Percentiles rank a stretch among this genome's conserved stretches.
phyloP scores from a whole-genome alignment of 2,329 filamentous ascomycete species.

The Plectosphaerella cucumerina region DNA sequence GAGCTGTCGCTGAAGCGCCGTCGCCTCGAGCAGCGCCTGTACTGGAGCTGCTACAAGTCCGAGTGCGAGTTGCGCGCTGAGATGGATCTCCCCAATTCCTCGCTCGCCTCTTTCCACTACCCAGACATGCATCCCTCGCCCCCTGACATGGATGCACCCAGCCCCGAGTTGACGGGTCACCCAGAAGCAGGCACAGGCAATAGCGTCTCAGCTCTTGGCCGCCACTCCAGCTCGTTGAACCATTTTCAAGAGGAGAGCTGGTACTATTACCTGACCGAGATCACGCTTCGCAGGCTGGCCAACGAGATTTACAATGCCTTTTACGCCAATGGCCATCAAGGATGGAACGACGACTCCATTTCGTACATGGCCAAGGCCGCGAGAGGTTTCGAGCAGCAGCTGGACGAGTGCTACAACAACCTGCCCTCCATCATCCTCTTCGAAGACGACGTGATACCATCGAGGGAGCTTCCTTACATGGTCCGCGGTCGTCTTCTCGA shows the following conservation, averaged over 20 bases:
- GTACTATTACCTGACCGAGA: constrained; percentile 40
- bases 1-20: constrained; percentile 10
- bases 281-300: constrained; percentile 34
- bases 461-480: background rate
- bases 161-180: background rate
- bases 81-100: constrained; percentile 29
- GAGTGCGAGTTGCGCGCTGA: constrained; percentile 36
- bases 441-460: background rate
- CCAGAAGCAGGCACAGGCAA: background rate
- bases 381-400: constrained; percentile 9
- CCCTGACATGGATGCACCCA: constrained; percentile 7
- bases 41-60: constrained; percentile 39
- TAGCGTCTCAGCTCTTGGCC: constrained; percentile 15
- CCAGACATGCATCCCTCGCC: constrained; percentile 24
- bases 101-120: constrained; percentile 27
- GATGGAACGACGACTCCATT: constrained; percentile 12
- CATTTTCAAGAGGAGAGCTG: constrained; percentile 29
- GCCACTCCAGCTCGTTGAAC: background rate
- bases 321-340: constrained; percentile 12
- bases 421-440: background rate
- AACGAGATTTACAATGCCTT: constrained; percentile 32
- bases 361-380: constrained; percentile 12
- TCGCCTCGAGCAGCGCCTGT: constrained; percentile 32
- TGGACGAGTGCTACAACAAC: background rate
- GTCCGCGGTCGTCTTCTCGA: background rate